Conservation (phyloP, 2,329 filamentous ascomycete species). For the Fusarium nematophilum region DNA sequence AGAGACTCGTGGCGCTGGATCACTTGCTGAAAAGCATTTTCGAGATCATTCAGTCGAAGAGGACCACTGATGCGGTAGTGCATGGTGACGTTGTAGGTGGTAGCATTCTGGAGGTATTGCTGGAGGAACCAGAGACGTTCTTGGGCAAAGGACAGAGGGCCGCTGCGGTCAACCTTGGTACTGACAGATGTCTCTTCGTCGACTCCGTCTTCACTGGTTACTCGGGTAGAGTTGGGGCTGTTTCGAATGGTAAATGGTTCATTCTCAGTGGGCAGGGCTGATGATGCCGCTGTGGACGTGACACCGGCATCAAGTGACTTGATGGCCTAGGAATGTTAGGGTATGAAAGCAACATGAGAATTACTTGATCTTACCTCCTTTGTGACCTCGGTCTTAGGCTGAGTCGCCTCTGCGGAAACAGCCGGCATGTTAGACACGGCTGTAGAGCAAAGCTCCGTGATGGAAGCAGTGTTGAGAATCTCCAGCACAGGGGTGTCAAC, state of each 20-base stretch:
- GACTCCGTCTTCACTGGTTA: neutral
- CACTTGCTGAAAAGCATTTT: neutral
- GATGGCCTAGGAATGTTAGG: neutral
- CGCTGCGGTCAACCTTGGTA: neutral
- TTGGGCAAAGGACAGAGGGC: conserved; percentile 3
- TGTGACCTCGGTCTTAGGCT: neutral
- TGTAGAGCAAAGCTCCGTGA: conserved; percentile 15
- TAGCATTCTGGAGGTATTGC: conserved; percentile 5
- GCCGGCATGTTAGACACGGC: neutral
- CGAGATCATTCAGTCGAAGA: conserved; percentile 1
- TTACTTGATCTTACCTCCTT: neutral
- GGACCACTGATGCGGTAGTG: neutral
- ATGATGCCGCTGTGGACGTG: neutral
- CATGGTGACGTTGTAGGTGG: conserved; percentile 13
- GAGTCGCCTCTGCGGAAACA: neutral
- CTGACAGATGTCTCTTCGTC: neutral
- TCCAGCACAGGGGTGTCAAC: conserved; percentile 60
- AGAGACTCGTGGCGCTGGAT: conserved; percentile 4
- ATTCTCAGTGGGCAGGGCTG: neutral
- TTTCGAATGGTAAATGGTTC: neutral
- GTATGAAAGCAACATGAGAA: neutral
- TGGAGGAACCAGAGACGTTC: conserved; percentile 10
- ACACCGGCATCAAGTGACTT: neutral
- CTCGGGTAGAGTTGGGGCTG: neutral
- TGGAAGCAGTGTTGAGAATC: conserved; percentile 34